Conservation (phyloP, 2,329 filamentous ascomycete genomes). For the Claviceps digitariae region DNA sequence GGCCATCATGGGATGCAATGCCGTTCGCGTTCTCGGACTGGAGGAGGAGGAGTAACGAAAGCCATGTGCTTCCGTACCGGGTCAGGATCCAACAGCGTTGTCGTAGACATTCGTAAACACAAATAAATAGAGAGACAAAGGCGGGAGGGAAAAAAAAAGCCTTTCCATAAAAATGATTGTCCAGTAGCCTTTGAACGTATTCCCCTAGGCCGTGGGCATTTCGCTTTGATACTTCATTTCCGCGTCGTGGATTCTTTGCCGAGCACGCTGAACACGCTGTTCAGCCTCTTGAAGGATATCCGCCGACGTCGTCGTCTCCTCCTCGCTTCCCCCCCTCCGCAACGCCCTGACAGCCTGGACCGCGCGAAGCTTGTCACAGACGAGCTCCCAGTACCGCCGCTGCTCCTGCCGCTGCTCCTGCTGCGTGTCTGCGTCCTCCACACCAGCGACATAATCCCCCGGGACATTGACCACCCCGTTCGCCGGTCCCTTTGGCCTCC, state of each 20-base stretch:
- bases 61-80: neutral
- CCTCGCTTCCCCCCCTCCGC: constrained; percentile 9
- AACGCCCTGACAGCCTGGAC: constrained; percentile 23
- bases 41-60: constrained; percentile 6
- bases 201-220: constrained; percentile 10
- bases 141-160: neutral
- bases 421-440: constrained; percentile 15
- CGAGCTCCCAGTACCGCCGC: constrained; percentile 28
- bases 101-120: neutral
- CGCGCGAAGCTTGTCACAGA: constrained; percentile 28
- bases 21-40: constrained; percentile 34
- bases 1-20: constrained; percentile 48
- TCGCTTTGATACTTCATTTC: constrained; percentile 23
- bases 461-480: constrained; percentile 23
- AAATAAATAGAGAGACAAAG: neutral
- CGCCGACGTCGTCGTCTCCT: constrained; percentile 9
- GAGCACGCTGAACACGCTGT: constrained; percentile 16
- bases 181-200: neutral
- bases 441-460: constrained; percentile 21
- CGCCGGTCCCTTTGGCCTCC: constrained; percentile 13
- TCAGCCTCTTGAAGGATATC: constrained; percentile 18
- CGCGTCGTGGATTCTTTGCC: constrained; percentile 23
- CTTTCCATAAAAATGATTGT: neutral
- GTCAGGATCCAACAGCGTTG: constrained; percentile 6
- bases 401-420: too few species aligned